Percentiles rank a stretch among this genome's conserved stretches.
Evolutionary conservation across 192 early-diverging fungal genomes (phyloP).

Genomic region (Umbelopsis isabellina): DNA sequence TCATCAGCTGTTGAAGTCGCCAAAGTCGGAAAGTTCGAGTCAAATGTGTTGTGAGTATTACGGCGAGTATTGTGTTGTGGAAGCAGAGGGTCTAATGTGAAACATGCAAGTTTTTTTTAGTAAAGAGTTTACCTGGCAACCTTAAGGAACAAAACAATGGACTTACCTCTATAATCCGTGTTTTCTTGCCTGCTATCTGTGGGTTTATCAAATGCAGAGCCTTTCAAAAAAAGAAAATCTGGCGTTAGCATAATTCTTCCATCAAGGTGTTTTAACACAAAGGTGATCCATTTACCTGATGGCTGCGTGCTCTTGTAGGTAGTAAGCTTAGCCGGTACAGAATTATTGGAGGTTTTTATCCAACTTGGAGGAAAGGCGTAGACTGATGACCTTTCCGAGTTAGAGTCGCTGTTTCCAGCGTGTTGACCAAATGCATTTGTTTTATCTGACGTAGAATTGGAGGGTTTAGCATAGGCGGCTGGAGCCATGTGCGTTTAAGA

Average conservation of each 20-base stretch:
- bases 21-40: slow-evolving; percentile 14
- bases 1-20: neutral
- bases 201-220: neutral
- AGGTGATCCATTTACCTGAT: neutral
- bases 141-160: neutral
- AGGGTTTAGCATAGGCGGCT: slow-evolving; percentile 13
- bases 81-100: neutral
- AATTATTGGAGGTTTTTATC: neutral
- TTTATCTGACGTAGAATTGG: neutral
- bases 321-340: neutral
- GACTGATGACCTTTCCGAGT: neutral
- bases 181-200: neutral
- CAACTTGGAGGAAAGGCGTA: slow-evolving; percentile 18
- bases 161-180: neutral
- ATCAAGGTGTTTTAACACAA: no score
- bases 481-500: slow-evolving; percentile 13
- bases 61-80: neutral
- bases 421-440: neutral
- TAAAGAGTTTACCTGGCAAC: neutral
- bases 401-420: neutral
- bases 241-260: no score
- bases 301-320: neutral
- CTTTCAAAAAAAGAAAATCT: neutral
- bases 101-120: neutral
- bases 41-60: neutral